Base-by-base conservation (phyloP, 2,329 filamentous ascomycete genomes). In the Claviceps sp. region DNA sequence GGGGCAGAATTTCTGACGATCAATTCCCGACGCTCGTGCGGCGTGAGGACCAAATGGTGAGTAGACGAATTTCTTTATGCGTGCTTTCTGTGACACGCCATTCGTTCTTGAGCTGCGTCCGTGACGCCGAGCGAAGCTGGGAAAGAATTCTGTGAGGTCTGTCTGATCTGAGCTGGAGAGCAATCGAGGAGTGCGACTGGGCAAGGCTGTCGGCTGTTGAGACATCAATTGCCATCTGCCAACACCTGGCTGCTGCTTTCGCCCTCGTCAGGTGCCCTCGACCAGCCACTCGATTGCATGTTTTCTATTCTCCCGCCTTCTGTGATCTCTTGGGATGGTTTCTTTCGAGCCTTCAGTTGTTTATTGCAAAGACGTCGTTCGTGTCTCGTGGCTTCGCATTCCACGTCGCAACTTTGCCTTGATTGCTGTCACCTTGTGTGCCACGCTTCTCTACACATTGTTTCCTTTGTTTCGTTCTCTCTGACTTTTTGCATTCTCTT, bases 1-100 rank as follows among this genome's bases (percentile, higher is more conserved):
- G 61, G 26, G 61, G 58, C 69, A 81, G 84, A 52, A 81, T 82
- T 57, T 82, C 80, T 48, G 85, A 94, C 62, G 88, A 95, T 65
- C 85, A 82, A 62, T 97, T 96, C 61, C 89, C 90, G 34, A 90
- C 91, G 56, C 77, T 93, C 57, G 80, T 87, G 61, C 80, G 85
- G 52, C 81, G 82, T 57, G 76, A 78, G 50, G 72, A 71, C 48
- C 74, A 76, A 55, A 68, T 80, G 63, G 78, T 82, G 69, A 71
- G 75, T 55, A 38, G 10, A 30, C 22, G n/a, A 42, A 42, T 19
- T 8, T 17, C 4, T 5, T 7, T 6, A n/a, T 8, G 22, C 37
- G 2, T 47, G 37, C 3, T 43, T 47, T 41, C 10, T 43, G 40
- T 44, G 48, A 43, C 26, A 37, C 26, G 22, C 16, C 10, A 16